Percentiles rank a stretch among this genome's conserved stretches.
Conservation (phyloP, 306 rosid genomes). For the Heteromeles arbutifolia region DNA sequence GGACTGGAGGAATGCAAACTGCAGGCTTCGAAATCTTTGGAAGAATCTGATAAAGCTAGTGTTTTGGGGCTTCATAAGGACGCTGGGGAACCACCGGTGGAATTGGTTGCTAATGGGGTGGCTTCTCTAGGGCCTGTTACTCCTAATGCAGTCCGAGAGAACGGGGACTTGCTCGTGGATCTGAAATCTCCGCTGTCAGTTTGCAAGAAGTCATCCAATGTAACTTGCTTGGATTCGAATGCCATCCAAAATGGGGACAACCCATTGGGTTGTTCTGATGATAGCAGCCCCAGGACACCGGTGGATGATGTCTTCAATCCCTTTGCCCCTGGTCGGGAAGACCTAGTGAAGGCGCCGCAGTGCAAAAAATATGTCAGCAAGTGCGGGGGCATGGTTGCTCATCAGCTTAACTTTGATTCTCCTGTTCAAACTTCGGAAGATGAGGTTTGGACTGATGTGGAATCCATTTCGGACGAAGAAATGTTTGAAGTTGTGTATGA, state of each 20-base stretch:
- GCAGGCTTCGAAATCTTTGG: background rate
- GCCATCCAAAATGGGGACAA: constrained; percentile 2
- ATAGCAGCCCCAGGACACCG: constrained; percentile 54
- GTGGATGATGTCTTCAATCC: constrained; percentile 62
- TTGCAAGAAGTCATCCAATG: constrained; percentile 27
- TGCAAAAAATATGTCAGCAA: constrained; percentile 34
- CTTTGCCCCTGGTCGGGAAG: constrained; percentile 59
- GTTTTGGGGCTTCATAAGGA: constrained; percentile 16
- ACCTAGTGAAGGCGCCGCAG: constrained; percentile 40
- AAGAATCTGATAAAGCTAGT: constrained; percentile 9
- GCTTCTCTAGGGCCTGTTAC: constrained; percentile 51
- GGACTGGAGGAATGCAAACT: constrained; percentile 9
- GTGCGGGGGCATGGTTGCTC: constrained; percentile 28
- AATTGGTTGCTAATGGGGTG: constrained; percentile 2
- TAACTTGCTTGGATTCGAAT: constrained; percentile 12
- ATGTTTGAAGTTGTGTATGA: constrained; percentile 48
- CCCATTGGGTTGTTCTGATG: constrained; percentile 6
- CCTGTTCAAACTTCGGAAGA: constrained; percentile 8
- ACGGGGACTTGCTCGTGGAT: constrained; percentile 40
- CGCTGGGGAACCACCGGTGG: constrained; percentile 4
- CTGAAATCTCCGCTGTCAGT: constrained; percentile 37
- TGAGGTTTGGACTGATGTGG: constrained; percentile 1
- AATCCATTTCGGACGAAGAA: constrained; percentile 49
- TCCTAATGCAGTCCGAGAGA: constrained; percentile 51
- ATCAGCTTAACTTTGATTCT: constrained; percentile 50